phyloP scores from a whole-genome alignment of 2,329 filamentous ascomycete genomes.

The Alternaria ventricosa region DNA sequence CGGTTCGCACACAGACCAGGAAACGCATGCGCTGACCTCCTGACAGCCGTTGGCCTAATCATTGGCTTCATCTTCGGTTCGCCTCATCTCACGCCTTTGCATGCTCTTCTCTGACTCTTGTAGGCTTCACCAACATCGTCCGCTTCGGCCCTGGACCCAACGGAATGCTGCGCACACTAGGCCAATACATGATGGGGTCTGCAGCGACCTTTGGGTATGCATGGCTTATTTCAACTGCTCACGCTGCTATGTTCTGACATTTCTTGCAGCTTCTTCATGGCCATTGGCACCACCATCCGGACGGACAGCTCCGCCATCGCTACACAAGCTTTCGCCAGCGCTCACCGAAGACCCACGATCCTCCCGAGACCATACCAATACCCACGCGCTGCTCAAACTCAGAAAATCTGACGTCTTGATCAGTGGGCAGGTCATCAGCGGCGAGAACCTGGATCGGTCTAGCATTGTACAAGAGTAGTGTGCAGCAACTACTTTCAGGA shows the following conservation, averaged over 20 bases:
- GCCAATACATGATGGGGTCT: conserved; percentile 96
- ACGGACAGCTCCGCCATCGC: conserved; percentile 83
- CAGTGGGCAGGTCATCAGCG: neutral
- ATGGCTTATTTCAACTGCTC: neutral
- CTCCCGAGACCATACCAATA: conserved; percentile 53
- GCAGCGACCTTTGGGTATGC: conserved; percentile 93
- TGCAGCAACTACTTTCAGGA: conserved; percentile 7
- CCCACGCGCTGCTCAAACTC: conserved; percentile 28
- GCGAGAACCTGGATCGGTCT: conserved; percentile 3
- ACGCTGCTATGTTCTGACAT: conserved; percentile 23
- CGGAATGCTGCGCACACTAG: conserved; percentile 90
- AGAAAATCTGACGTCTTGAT: conserved; percentile 35
- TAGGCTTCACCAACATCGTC: conserved; percentile 92
- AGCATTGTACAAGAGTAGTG: conserved; percentile 25
- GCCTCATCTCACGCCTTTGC: conserved; percentile 24
- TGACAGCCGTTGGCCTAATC: conserved; percentile 87
- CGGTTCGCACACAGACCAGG: conserved; percentile 49
- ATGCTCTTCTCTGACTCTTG: conserved; percentile 23
- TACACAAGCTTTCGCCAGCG: conserved; percentile 76
- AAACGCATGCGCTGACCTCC: conserved; percentile 20
- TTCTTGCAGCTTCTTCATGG: conserved; percentile 85
- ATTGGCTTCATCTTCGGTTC: conserved; percentile 98
- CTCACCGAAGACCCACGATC: conserved; percentile 74
- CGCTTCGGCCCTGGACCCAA: conserved; percentile 92
- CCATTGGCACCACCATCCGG: conserved; percentile 94